A percentile compares a stretch with the other conserved stretches of the same genome.
Conservation (phyloP, 495 filamentous ascomycete species). For the Penicillium samsonianum region DNA sequence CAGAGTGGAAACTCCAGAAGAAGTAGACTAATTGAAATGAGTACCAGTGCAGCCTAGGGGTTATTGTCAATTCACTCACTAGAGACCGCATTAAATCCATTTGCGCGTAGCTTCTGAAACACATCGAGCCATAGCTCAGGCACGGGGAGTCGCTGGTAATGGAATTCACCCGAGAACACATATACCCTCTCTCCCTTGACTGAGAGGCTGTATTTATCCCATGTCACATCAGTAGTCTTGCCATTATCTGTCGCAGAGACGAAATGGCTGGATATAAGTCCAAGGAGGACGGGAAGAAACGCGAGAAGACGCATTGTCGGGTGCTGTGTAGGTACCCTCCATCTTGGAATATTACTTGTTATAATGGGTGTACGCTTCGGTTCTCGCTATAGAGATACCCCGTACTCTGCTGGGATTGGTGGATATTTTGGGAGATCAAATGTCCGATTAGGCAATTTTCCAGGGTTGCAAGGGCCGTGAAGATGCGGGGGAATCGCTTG, state of each 20-base stretch:
- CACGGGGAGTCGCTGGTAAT: slow-evolving; percentile 58
- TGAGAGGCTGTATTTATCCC: slow-evolving; percentile 61
- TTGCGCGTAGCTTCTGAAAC: slow-evolving; percentile 62
- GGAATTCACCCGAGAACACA: slow-evolving; percentile 60
- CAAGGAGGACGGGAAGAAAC: slow-evolving; percentile 33
- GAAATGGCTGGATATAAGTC: slow-evolving; percentile 33
- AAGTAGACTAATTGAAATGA: slow-evolving; percentile 43
- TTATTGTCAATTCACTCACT: slow-evolving; percentile 17
- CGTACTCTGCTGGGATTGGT: slow-evolving; percentile 31
- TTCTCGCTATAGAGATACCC: slow-evolving; percentile 29
- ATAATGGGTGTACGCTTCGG: slow-evolving; percentile 19
- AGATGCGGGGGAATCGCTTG: slow-evolving; percentile 24
- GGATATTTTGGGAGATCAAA: slow-evolving; percentile 26
- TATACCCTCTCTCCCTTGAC: slow-evolving; percentile 58
- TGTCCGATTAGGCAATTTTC: slow-evolving; percentile 28
- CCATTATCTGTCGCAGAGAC: slow-evolving; percentile 35
- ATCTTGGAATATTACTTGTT: background rate
- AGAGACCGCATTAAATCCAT: slow-evolving; percentile 56
- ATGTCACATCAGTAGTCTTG: slow-evolving; percentile 36
- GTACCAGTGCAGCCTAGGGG: background rate
- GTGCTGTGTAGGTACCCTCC: too few relatives aligned
- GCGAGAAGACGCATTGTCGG: slow-evolving; percentile 24
- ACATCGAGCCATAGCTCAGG: slow-evolving; percentile 62
- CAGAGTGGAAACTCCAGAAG: slow-evolving; percentile 58
- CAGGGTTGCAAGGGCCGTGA: slow-evolving; percentile 2